These are phyloP conservation scores for Begonia fuchsioides DNA, from an alignment of 306 rosid species.

Conservation along the genomic window DNA sequence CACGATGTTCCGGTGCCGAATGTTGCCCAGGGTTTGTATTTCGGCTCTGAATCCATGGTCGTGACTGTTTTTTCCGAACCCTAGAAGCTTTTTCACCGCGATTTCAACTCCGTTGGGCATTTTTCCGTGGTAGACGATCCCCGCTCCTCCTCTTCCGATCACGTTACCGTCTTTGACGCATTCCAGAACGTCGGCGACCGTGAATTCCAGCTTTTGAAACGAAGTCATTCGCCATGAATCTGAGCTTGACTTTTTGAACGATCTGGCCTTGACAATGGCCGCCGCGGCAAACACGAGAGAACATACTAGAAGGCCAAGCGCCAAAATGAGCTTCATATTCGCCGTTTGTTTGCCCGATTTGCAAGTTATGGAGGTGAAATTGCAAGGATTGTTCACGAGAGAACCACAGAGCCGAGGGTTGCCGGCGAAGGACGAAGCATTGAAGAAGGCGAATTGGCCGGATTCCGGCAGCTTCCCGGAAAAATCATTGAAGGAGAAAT, in stretches of 20 bases:
- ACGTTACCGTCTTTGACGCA: constrained; percentile 81
- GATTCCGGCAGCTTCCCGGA: constrained; percentile 61
- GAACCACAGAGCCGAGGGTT: constrained; percentile 69
- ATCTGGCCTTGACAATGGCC: constrained; percentile 53
- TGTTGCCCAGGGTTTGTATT: constrained; percentile 73
- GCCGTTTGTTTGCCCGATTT: constrained; percentile 11
- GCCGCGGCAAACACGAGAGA: constrained; percentile 50
- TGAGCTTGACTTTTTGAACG: constrained; percentile 29
- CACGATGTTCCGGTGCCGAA: constrained; percentile 77
- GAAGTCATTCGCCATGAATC: constrained; percentile 69
- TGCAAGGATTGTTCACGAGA: constrained; percentile 60
- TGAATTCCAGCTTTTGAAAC: constrained; percentile 60
- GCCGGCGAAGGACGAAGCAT: constrained; percentile 68
- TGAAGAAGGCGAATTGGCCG: constrained; percentile 68
- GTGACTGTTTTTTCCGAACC: constrained; percentile 45
- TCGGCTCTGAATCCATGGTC: constrained; percentile 82
- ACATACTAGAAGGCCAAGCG: constrained; percentile 53
- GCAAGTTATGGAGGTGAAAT: constrained; percentile 25
- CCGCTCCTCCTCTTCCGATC: constrained; percentile 87
- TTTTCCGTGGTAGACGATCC: constrained; percentile 82
- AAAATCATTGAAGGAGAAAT: constrained; percentile 84
- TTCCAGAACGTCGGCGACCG: constrained; percentile 50
- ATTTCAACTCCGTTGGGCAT: constrained; percentile 72
- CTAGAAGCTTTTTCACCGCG: constrained; percentile 70
- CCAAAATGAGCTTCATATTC: constrained; percentile 59